Percentiles rank a stretch among this genome's conserved stretches.
Conservation (phyloP, 768 basidiomycete species). For the Asterophora lycoperdoides region DNA sequence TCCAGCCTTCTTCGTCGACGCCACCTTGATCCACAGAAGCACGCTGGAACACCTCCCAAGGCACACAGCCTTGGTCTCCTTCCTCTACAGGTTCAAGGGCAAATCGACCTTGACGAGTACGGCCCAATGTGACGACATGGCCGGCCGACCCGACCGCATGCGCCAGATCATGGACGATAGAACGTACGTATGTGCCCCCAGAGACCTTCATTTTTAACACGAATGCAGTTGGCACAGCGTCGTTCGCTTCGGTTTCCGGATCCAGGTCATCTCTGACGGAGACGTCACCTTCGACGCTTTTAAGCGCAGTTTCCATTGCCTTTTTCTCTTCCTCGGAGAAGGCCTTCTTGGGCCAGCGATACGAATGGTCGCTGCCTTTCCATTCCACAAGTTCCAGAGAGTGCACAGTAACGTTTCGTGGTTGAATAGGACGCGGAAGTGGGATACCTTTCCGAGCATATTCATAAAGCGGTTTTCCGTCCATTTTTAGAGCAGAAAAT, state of each 20-base stretch:
- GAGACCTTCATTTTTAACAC: conserved; percentile 91
- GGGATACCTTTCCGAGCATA: conserved; percentile 91
- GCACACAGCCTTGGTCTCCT: conserved; percentile 58
- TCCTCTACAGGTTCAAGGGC: conserved; percentile 43
- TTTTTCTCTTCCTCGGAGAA: conserved; percentile 65
- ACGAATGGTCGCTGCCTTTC: conserved; percentile 72
- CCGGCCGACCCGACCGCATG: conserved; percentile 82
- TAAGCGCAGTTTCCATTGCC: conserved; percentile 63
- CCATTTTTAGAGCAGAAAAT: conserved; percentile 98
- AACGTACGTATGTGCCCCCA: conserved; percentile 95
- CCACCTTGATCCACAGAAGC: conserved; percentile 53
- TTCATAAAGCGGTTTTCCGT: conserved; percentile 91
- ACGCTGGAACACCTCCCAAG: conserved; percentile 70
- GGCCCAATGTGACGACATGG: conserved; percentile 86
- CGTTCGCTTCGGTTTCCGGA: conserved; percentile 18
- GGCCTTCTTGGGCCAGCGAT: conserved; percentile 68
- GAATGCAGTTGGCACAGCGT: conserved; percentile 68
- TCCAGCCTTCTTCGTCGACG: conserved; percentile 63
- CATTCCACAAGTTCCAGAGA: conserved; percentile 76
- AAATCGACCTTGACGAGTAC: conserved; percentile 88
- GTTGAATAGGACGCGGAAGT: conserved; percentile 90
- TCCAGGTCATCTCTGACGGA: conserved; percentile 40
- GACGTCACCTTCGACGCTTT: conserved; percentile 39
- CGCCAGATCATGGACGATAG: conserved; percentile 91
- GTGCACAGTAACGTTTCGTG: conserved; percentile 78